These are phyloP conservation scores for Draba incana DNA, from an alignment of 345 rosid species.

Conservation along the genomic window DNA sequence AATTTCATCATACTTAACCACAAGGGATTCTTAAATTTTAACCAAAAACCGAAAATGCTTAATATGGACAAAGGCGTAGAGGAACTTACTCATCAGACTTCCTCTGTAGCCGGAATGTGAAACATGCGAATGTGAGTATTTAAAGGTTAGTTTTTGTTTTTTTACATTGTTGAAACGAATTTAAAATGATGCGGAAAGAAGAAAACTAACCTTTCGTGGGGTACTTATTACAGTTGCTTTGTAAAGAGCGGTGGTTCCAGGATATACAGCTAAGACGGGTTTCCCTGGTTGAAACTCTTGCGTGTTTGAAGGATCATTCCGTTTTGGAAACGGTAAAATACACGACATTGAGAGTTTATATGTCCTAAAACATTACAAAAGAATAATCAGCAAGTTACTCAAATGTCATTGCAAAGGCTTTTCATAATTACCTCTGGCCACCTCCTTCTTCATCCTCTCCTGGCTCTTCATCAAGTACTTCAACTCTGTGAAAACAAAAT, in stretches of 20 bases:
- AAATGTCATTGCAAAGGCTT: slow-evolving; percentile 15
- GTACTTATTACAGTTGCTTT: slow-evolving; percentile 88
- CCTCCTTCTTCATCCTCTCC: slow-evolving; percentile 93
- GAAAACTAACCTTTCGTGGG: slow-evolving; percentile 67
- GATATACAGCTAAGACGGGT: slow-evolving; percentile 98
- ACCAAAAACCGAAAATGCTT: not conserved
- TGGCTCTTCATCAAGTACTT: slow-evolving; percentile 95
- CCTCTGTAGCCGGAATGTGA: slow-evolving; percentile 59
- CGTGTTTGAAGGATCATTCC: slow-evolving; percentile 60
- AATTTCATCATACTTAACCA: not conserved
- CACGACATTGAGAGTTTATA: slow-evolving; percentile 82
- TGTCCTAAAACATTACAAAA: slow-evolving; percentile 52
- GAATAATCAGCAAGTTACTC: slow-evolving; percentile 10
- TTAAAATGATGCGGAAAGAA: slow-evolving; percentile 70
- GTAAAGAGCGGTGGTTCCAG: slow-evolving; percentile 94
- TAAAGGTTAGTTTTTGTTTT: slow-evolving; percentile 22
- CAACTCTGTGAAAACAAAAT: slow-evolving; percentile 58
- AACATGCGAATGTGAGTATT: slow-evolving; percentile 12
- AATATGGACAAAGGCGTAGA: not conserved
- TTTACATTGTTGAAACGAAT: slow-evolving; percentile 41
- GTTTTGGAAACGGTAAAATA: slow-evolving; percentile 80
- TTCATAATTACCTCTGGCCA: slow-evolving; percentile 61
- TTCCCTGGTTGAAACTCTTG: slow-evolving; percentile 70
- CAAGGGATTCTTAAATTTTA: slow-evolving; percentile 2
- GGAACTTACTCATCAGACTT: slow-evolving; percentile 85